Base-by-base conservation (phyloP, 768 basidiomycete species). In the Amanita phalloides region DNA sequence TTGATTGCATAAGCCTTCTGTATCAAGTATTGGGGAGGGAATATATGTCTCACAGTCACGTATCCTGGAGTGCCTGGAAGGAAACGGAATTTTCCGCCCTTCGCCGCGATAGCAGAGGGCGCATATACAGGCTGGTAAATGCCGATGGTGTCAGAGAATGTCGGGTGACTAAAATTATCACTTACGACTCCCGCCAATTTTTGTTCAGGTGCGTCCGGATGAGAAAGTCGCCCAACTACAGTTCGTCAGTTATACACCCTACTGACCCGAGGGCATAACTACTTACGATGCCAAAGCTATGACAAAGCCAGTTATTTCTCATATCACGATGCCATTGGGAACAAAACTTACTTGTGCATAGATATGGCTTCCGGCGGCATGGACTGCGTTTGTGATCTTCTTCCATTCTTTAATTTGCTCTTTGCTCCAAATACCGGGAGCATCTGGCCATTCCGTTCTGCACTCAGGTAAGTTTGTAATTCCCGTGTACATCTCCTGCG, bases 371-470 rank as follows among this genome's bases (percentile, higher is more conserved):
- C 73, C 74, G 33, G 68, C 71, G 6, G 61, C 57, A 56, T 80
- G 77, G 7, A 81, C 73, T 2, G 66, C 68, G 44, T 74, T 72
- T 1, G 66, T 70, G 45, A 79, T 63, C 45, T 66, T 68, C 54
- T 68, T 73, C 75, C 76, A 77, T 3, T 61, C 74, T 13, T 56
- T 55, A 6, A 72, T 62, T 54, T 77, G 74, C 33, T 72, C 69
- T 7, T 65, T 54, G 53, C 61, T 71, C 73, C 74, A 77, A 21
- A 76, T 69, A 4, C 75, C 75, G 11, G 74, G 74, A 1, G 69
- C 70, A 55, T 68, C 59, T 8, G 64, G 66, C 69, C 71, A 75
- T 55, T 73, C 70, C 9, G 72, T 68, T 9, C 74, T 74, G 48
- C 41, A 48, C 17, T 25, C 13, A 14, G 36, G 20, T 52, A 51